Evolutionary conservation across 306 rosid genomes (phyloP), one percentile per base, ranked within the genome.

Genomic region (Carpinus fangiana): DNA sequence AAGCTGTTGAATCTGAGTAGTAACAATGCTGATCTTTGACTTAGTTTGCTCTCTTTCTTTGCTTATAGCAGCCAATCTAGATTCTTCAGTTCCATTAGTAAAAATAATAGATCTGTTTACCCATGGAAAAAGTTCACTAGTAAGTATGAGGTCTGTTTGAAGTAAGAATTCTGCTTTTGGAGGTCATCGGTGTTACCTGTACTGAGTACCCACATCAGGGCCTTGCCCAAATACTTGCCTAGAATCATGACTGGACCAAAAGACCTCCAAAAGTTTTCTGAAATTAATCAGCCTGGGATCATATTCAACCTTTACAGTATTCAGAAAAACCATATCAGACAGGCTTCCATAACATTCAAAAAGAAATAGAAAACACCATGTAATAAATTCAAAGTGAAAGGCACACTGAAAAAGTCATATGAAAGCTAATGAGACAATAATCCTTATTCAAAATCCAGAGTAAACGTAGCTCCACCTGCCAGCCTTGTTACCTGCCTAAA

Each of bases 211-310:
- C 73, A 92, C 97, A 85, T 95, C 98, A 73, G 98, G 98, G 84
- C 98, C 98, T 85, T 95, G 98, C 79, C 98, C 98, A 86, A 88
- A 95, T 53, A 91, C 98, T 85, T 95, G 98, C 81, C 97, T 87
- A 62, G 92, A 90, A 82, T 95, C 98, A 78, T 95, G 98, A 80
- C 91, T 90, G 16, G 93, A 84, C 98, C 98, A 95, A 67, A 95
- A 95, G 34, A 91, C 85, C 74, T 91, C 92, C 85, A 95, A 79
- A 74, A 95, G 91, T 72, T 92, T 88, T 80, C 84, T 85, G 76
- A 81, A 95, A 62, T 82, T 83, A 78, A 86, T 92, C 64, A 84
- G 72, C 84, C 80, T 81, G 16, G 93, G 90, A 84, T 95, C 97
- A 83, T 95, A 95, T 74, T 90, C 93, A 73, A 91, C 93, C 98